A percentile compares a stretch with the other conserved stretches of the same genome.
phyloP scores from a whole-genome alignment of 768 basidiomycete species.

The Sarcodon aspratus region DNA sequence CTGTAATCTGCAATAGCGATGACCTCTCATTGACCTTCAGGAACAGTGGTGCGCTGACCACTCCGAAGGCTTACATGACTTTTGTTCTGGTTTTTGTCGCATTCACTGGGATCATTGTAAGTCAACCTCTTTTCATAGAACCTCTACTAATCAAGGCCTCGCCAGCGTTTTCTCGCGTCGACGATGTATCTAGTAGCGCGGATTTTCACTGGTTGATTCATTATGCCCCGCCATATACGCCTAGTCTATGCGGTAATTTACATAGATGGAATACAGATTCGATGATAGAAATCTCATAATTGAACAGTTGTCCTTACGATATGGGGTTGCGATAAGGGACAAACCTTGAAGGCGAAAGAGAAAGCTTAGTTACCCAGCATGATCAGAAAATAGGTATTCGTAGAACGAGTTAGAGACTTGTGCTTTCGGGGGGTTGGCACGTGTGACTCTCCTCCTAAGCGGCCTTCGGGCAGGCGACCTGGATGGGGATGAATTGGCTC shows the following conservation, averaged over 20 bases:
- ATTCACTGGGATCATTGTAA: conserved; percentile 55
- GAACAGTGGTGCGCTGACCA: conserved; percentile 29
- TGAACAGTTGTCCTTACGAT: no score
- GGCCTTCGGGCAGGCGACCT: conserved; percentile 37
- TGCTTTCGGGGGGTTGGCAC: conserved; percentile 6
- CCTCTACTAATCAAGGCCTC: conserved; percentile 7
- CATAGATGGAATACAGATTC: no score
- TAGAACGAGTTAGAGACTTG: conserved; percentile 10
- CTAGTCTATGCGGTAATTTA: background rate
- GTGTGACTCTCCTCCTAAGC: conserved; percentile 12
- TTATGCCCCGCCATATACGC: background rate
- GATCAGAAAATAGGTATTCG: conserved; percentile 12
- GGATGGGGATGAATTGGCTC: conserved; percentile 41
- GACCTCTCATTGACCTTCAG: conserved; percentile 51
- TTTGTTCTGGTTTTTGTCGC: conserved; percentile 79
- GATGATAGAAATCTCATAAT: no score
- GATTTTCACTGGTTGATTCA: conserved; percentile 37
- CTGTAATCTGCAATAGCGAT: conserved; percentile 56
- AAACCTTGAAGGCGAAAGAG: no score
- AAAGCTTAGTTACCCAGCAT: background rate
- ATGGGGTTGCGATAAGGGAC: no score
- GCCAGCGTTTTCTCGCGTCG: conserved; percentile 45
- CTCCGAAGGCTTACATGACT: conserved; percentile 65
- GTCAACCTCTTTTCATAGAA: conserved; percentile 6
- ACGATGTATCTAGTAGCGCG: conserved; percentile 40